A percentile compares a stretch with the other conserved stretches of the same genome.
phyloP scores from a whole-genome alignment of 805 yeast species.

The Ogataea nitratoaversa region DNA sequence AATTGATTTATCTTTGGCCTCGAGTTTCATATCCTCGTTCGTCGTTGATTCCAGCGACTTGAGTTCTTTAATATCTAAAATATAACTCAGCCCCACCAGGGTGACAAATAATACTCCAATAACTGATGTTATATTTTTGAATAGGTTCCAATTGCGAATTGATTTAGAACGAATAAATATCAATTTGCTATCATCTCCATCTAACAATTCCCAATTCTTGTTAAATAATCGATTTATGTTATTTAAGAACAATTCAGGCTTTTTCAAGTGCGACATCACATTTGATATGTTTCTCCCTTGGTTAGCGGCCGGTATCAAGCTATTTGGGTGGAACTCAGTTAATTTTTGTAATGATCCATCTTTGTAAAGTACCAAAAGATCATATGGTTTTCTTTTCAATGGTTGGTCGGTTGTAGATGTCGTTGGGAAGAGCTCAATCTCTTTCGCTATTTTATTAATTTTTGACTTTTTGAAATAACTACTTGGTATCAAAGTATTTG shows the following conservation, averaged over 20 bases:
- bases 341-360: conserved; percentile 31
- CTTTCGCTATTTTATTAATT: background rate
- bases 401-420: background rate
- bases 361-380: conserved; percentile 18
- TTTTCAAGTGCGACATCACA: conserved; percentile 30
- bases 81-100: conserved; percentile 26
- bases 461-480: conserved; percentile 2
- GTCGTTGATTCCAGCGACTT: conserved; percentile 2
- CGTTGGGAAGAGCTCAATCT: conserved; percentile 20
- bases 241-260: conserved; percentile 33
- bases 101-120: conserved; percentile 27
- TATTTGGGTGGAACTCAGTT: conserved; percentile 6
- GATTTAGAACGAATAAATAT: conserved; percentile 35
- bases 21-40: background rate
- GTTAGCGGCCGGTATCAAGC: conserved; percentile 1
- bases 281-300: conserved; percentile 10
- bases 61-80: conserved; percentile 19
- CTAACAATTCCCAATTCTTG: conserved; percentile 52
- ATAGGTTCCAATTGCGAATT: conserved; percentile 5
- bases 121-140: conserved; percentile 26
- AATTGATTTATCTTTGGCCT: too few species aligned
- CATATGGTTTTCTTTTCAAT: conserved; percentile 4
- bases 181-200: conserved; percentile 40
- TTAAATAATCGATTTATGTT: conserved; percentile 40
- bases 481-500: conserved; percentile 27